A percentile compares a stretch with the other conserved stretches of the same genome.
phyloP scores from a whole-genome alignment of 2,329 filamentous ascomycete genomes.

The Microsporum ferrugineum region DNA sequence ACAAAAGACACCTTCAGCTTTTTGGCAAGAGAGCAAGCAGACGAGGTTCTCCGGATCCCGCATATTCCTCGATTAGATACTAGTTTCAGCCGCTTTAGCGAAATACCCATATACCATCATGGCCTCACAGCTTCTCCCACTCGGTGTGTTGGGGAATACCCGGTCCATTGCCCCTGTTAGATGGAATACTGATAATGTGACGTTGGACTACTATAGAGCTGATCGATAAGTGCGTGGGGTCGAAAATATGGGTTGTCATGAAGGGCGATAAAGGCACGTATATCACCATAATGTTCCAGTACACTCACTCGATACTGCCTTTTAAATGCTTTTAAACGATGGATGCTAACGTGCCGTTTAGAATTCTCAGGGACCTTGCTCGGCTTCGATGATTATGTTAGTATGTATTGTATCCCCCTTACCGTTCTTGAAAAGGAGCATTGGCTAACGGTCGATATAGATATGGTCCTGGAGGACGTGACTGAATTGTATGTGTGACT shows the following conservation, averaged over 20 bases:
- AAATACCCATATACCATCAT: slow-evolving; percentile 22
- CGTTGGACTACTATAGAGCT: slow-evolving; percentile 51
- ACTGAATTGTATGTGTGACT: slow-evolving; percentile 68
- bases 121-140: slow-evolving; percentile 62
- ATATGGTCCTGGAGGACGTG: slow-evolving; percentile 97
- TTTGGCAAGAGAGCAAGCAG: not conserved
- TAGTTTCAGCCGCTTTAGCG: not conserved
- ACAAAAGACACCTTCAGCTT: not conserved
- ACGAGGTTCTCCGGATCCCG: not conserved
- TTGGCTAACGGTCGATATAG: slow-evolving; percentile 37
- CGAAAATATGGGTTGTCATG: slow-evolving; percentile 97
- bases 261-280: slow-evolving; percentile 87
- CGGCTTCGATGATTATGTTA: slow-evolving; percentile 99
- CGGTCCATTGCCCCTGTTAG: not conserved
- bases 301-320: not conserved
- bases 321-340: not conserved
- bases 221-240: slow-evolving; percentile 98
- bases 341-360: slow-evolving; percentile 31
- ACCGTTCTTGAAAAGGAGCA: slow-evolving; percentile 14
- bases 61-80: not conserved
- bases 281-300: not conserved
- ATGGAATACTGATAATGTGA: slow-evolving; percentile 15
- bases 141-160: slow-evolving; percentile 41
- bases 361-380: slow-evolving; percentile 92
- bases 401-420: slow-evolving; percentile 49